A percentile compares a stretch with the other conserved stretches of the same genome.
Conservation (phyloP, 2,329 filamentous ascomycete species). For the Canariomyces notabilis region DNA sequence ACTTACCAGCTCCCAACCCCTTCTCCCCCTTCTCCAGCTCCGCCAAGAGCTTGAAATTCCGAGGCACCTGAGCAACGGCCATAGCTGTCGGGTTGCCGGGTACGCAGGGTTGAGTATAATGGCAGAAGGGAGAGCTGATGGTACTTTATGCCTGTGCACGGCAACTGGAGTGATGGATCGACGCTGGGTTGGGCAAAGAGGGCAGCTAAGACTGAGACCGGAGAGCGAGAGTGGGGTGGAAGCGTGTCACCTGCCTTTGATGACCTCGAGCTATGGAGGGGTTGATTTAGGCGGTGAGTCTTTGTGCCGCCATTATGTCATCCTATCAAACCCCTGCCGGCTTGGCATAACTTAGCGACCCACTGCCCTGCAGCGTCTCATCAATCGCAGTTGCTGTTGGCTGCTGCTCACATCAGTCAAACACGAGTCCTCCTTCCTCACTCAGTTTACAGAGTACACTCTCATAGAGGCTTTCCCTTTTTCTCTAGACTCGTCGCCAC, state of each 20-base stretch:
- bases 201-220: too few species aligned
- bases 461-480: neutral
- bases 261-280: neutral
- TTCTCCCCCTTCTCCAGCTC: slow-evolving; percentile 99
- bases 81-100: slow-evolving; percentile 22
- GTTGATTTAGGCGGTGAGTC: too few species aligned
- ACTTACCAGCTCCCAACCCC: slow-evolving; percentile 78
- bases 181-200: too few species aligned
- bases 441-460: neutral
- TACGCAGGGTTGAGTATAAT: neutral
- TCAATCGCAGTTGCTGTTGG: too few species aligned
- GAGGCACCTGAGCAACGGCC: slow-evolving; percentile 60
- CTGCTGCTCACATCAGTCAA: too few species aligned
- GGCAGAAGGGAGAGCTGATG: neutral
- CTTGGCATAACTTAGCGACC: too few species aligned
- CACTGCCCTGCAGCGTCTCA: too few species aligned
- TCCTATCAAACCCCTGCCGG: too few species aligned
- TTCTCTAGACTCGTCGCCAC: neutral
- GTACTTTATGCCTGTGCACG: neutral
- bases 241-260: slow-evolving; percentile 5
- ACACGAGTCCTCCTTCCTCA: too few species aligned
- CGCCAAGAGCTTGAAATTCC: slow-evolving; percentile 94
- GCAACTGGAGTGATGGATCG: neutral
- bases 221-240: slow-evolving; percentile 3
- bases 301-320: too few species aligned